A percentile compares a stretch with the other conserved stretches of the same genome.
Evolutionary conservation across 208 protist species (phyloP).

Genomic region (Acanthamoeba castellanii): DNA sequence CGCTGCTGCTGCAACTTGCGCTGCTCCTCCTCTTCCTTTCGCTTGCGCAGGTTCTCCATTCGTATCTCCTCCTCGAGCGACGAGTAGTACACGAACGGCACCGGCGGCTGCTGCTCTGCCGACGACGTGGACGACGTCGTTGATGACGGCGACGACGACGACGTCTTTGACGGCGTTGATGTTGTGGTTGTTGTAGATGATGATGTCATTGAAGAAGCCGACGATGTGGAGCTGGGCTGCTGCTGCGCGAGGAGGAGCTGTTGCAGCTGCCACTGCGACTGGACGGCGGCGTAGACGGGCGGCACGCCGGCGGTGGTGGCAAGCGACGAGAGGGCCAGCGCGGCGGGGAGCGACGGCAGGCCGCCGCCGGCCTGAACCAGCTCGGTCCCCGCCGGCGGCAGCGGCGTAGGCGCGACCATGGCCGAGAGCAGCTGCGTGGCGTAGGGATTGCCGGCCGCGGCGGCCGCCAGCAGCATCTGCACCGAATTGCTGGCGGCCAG

Average conservation of each 20-base stretch:
- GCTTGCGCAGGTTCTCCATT: conserved; percentile 33
- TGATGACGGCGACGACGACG: not conserved
- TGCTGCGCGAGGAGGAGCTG: conserved; percentile 5
- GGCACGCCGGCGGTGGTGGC: not conserved
- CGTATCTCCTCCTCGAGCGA: conserved; percentile 13
- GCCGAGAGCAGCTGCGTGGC: too few relatives aligned
- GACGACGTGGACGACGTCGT: not conserved
- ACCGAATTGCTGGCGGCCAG: not conserved
- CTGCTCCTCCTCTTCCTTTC: not conserved
- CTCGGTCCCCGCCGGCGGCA: too few relatives aligned
- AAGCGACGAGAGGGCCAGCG: not conserved
- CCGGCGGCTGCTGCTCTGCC: not conserved
- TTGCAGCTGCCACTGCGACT: not conserved
- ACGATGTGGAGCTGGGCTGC: not conserved
- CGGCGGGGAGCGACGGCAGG: too few relatives aligned
- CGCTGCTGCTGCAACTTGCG: not conserved
- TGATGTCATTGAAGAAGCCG: not conserved
- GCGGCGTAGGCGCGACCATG: too few relatives aligned
- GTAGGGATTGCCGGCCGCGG: not conserved
- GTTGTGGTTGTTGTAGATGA: not conserved
- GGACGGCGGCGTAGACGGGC: not conserved
- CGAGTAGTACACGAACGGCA: conserved; percentile 15
- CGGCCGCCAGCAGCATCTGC: too few relatives aligned
- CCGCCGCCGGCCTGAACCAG: too few relatives aligned
- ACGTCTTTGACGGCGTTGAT: not conserved